Base-by-base conservation (phyloP, 257 asterid species). In the Plectranthus barbatus region DNA sequence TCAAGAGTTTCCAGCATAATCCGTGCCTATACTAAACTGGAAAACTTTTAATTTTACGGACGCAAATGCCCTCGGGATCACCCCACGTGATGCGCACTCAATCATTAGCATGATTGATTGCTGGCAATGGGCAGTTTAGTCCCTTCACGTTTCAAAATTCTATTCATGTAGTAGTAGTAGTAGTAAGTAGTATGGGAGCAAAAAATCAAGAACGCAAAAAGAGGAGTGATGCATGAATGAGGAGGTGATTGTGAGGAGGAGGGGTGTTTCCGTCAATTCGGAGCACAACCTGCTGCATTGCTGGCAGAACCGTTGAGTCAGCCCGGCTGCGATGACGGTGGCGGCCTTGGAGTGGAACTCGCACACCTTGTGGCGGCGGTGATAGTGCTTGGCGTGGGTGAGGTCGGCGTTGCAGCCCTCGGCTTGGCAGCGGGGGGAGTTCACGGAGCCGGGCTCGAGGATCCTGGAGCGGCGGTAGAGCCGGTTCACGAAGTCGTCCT, bases 221-320 rank as follows among this genome's bases (percentile, higher is more conserved):
- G 8, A 1, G 7, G 9, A 9, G 7, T 5, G 14, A 0, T n/a
- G 12, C 2, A n/a, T n/a, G n/a, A n/a, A n/a, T n/a, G 1, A 23
- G 29, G 4, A 23, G 1, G 29, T 4, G 4, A 23, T 1, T 4
- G 4, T 23, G 29, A 23, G 3, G 29, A 23, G n/a, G n/a, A n/a
- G n/a, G 29, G n/a, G n/a, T n/a, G n/a, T n/a, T n/a, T n/a, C 29
- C 29, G 29, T 31, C 7, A 31, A 31, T 31, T 31, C 29, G 3
- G 29, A 23, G 4, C 39, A 36, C 54, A 63, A 90, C 99, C 99
- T 90, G 97, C 99, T 93, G 58, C 99, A 93, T 73, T 93, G 99
- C 50, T 93, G 99, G 80, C 99, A 93, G 85, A 93, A 93, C 0
- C 99, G 91, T 81, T 90, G 99, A 52, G 99, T 93, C 70, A 90